These are phyloP conservation scores for Setaria viridis DNA, from an alignment of 202 grass and related monocot species.

Conservation along the genomic window DNA sequence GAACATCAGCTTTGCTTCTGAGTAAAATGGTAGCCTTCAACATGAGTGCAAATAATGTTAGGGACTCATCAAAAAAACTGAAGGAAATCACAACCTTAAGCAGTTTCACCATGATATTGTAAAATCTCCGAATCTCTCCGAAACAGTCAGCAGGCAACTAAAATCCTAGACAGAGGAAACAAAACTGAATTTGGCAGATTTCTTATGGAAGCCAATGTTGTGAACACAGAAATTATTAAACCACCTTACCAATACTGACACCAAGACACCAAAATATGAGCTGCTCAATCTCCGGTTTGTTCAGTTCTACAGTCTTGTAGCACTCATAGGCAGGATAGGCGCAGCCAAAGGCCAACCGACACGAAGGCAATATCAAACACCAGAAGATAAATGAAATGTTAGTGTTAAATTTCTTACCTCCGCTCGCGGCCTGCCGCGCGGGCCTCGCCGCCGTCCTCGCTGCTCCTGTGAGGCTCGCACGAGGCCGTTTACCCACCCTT, in stretches of 20 bases:
- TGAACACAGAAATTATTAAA: neutral
- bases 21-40: constrained; percentile 93
- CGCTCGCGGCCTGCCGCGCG: no score
- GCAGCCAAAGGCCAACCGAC: constrained; percentile 82
- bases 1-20: constrained; percentile 79
- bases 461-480: no score
- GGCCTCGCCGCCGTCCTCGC: no score
- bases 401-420: neutral
- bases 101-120: constrained; percentile 86
- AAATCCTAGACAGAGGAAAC: constrained; percentile 71
- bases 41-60: constrained; percentile 45
- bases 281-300: no score
- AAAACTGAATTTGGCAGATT: constrained; percentile 39
- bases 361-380: constrained; percentile 29
- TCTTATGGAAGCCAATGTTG: constrained; percentile 1
- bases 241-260: constrained; percentile 91
- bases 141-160: constrained; percentile 88
- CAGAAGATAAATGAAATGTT: constrained; percentile 23
- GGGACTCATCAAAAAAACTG: constrained; percentile 16
- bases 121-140: constrained; percentile 91
- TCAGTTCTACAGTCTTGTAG: no score
- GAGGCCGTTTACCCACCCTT: no score
- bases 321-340: constrained; percentile 87
- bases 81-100: constrained; percentile 17
- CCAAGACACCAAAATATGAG: constrained; percentile 81